phyloP scores from a whole-genome alignment of 1,139 yeast species.

The Saccharomyces hybrid region DNA sequence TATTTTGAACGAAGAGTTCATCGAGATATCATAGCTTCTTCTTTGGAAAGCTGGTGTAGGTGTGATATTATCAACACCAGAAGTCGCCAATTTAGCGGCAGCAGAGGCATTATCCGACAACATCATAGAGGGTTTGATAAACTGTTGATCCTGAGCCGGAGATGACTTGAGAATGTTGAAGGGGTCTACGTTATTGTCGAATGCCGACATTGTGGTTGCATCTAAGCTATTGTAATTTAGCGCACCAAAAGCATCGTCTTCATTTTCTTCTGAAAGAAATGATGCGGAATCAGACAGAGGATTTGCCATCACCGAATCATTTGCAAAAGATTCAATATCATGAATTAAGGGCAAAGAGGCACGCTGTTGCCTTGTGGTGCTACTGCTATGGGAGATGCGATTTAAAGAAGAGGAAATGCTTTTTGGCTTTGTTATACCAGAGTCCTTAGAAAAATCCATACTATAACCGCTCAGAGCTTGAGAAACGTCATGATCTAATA shows the following conservation, averaged over 20 bases:
- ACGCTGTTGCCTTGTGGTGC: neutral
- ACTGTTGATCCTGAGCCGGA: conserved; percentile 11
- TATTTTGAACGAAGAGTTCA: conserved; percentile 7
- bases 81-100: conserved; percentile 17
- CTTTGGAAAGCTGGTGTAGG: conserved; percentile 6
- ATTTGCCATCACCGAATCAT: neutral
- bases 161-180: conserved; percentile 2
- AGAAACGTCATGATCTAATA: conserved; percentile 12
- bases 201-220: conserved; percentile 8
- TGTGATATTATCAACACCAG: conserved; percentile 11
- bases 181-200: conserved; percentile 1
- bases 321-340: conserved; percentile 1
- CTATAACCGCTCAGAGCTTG: conserved; percentile 23
- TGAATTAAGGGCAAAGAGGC: neutral
- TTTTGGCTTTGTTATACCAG: neutral
- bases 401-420: neutral
- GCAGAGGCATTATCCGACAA: conserved; percentile 18
- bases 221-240: neutral
- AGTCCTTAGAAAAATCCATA: conserved; percentile 12
- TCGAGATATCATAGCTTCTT: conserved; percentile 10
- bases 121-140: conserved; percentile 26
- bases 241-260: neutral
- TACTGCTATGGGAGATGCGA: neutral
- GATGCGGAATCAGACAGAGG: neutral
- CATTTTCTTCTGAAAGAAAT: neutral